These are phyloP conservation scores for Plicaturopsis crispa DNA, from an alignment of 768 basidiomycete species.

Conservation along the genomic window DNA sequence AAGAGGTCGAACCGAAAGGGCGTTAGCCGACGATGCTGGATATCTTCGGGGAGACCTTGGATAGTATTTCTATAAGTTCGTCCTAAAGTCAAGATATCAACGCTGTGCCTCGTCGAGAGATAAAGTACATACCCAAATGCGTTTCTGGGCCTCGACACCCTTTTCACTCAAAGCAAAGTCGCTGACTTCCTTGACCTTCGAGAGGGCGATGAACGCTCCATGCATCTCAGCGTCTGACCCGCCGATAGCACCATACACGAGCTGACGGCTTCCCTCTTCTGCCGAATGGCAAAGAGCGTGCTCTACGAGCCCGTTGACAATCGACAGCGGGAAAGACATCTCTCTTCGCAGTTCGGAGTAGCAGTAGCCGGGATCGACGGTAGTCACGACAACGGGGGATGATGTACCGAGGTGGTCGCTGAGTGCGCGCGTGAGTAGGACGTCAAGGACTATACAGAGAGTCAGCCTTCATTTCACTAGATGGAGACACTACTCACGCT, in stretches of 20 bases:
- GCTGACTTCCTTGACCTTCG: constrained; percentile 21
- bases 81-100: no score
- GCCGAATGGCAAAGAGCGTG: constrained; percentile 24
- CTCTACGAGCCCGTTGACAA: constrained; percentile 18
- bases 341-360: constrained; percentile 25
- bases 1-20: no score
- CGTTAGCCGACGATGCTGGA: no score
- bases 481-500: constrained; percentile 20
- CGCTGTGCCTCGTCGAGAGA: no score
- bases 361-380: constrained; percentile 36
- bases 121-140: constrained; percentile 29
- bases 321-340: constrained; percentile 12
- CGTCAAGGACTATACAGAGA: constrained; percentile 25
- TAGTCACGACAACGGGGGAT: constrained; percentile 23
- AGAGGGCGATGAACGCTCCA: no score
- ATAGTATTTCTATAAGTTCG: no score
- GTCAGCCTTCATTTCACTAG: no score
- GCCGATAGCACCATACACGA: constrained; percentile 28
- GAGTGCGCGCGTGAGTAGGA: constrained; percentile 31
- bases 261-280: constrained; percentile 26
- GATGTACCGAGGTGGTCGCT: constrained; percentile 18
- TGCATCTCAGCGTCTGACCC: no score
- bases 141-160: constrained; percentile 20
- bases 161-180: constrained; percentile 24
- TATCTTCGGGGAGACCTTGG: no score